Evolutionary conservation across 306 rosid genomes (phyloP).

Genomic region (Corylus avellana): DNA sequence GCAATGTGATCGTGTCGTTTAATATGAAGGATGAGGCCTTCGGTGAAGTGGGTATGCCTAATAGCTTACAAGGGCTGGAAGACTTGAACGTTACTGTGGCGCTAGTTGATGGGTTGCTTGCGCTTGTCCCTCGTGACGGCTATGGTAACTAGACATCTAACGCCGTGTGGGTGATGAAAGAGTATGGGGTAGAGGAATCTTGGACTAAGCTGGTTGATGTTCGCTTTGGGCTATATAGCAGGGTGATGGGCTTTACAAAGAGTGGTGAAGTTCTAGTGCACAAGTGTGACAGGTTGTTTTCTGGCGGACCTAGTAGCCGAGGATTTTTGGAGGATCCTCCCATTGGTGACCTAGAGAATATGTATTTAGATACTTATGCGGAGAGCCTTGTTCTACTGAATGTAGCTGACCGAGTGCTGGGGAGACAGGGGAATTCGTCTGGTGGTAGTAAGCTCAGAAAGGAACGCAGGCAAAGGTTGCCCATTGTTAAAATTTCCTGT

Average conservation of each 20-base stretch:
- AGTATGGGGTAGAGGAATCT: neutral
- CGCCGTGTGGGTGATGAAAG: slow-evolving; percentile 2
- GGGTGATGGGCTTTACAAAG: too few species aligned
- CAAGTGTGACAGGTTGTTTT: too few species aligned
- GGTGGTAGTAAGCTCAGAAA: too few species aligned
- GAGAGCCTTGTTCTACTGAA: neutral
- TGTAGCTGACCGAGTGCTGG: neutral
- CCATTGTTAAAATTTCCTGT: too few species aligned
- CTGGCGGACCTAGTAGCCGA: too few species aligned
- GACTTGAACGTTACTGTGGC: neutral
- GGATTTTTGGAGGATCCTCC: neutral
- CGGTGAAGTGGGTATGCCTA: neutral
- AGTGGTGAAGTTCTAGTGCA: too few species aligned
- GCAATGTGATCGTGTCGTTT: neutral
- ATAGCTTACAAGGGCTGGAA: neutral
- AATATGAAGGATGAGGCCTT: neutral
- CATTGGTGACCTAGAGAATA: neutral
- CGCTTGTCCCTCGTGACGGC: neutral
- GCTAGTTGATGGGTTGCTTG: neutral
- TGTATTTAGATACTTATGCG: neutral
- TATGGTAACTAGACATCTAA: neutral
- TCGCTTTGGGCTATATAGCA: too few species aligned
- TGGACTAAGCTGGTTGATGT: neutral
- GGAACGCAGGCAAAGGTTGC: too few species aligned
- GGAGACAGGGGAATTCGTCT: too few species aligned